Evolutionary conservation across 2,329 filamentous ascomycete species (phyloP), one percentile per base, ranked within the genome.

Genomic region (Coniochaeta sp.): DNA sequence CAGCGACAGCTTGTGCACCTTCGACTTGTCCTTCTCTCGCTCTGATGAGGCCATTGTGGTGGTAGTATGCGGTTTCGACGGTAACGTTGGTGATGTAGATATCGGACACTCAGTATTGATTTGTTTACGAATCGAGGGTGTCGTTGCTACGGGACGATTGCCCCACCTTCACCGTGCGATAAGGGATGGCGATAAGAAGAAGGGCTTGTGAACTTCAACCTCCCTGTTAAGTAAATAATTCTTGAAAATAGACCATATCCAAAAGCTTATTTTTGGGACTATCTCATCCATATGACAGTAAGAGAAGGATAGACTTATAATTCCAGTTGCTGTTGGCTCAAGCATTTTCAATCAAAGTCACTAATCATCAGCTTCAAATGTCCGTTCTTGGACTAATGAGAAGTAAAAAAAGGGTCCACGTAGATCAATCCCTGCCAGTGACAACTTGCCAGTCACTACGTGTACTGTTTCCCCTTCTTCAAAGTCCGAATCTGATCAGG

Each of bases 1-100:
- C 64, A 97, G 81, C 40, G 93, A 90, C 64, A 99, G 85, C 81
- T 96, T 98, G 80, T 99, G 95, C 63, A 92, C 87, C 77, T 97
- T 96, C 67, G 91, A 90, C 70, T 92, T 86, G 57, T 81, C 77
- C 58, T 73, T 74, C 55, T 67, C 62, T n/a, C 19, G 38, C 17
- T 57, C 54, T 57, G 31, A 2, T 44, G 56, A 58, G 6, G 56
- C 56, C 56, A 58, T 58, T 58, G 24, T 52, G 47, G 22, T 52
- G 22, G 47, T 52, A 16, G 47, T 52, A 6, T 17, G 47, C 22
- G 24, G 12, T 5, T 28, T 6, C 1, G 6, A 14, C n/a, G 22
- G 43, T 44, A 26, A 5, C 19, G n/a, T 26, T 47, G 43, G 11
- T 47, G n/a, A 19, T 26, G 19, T 31, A 31, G 22, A 47, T 47